Evolutionary conservation across 345 rosid genomes (phyloP).

Genomic region (Psidium guajava): DNA sequence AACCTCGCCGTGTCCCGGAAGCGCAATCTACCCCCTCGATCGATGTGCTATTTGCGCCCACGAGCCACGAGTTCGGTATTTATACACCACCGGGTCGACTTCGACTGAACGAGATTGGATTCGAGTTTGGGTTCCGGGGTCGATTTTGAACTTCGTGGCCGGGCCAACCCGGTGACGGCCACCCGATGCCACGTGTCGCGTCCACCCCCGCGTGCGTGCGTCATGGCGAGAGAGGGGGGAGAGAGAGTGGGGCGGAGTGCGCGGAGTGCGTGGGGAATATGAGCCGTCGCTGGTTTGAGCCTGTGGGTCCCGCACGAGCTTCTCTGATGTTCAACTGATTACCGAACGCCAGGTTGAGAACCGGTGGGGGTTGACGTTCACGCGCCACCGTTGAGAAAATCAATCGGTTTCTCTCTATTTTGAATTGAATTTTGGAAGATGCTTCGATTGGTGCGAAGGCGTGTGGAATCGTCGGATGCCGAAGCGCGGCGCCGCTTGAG

Average conservation of each 20-base stretch:
- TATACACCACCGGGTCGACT: background rate
- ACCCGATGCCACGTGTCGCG: background rate
- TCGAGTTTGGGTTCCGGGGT: background rate
- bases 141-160: background rate
- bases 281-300: background rate
- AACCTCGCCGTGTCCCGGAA: background rate
- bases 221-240: background rate
- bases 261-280: background rate
- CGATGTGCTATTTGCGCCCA: background rate
- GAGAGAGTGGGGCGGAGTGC: no score
- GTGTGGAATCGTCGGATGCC: background rate
- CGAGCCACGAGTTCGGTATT: background rate
- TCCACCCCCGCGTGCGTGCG: background rate
- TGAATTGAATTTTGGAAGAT: background rate
- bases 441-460: background rate
- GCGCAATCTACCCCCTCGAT: background rate
- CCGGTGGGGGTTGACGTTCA: background rate
- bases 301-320: background rate
- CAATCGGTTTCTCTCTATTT: background rate
- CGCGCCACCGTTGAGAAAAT: background rate
- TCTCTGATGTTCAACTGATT: no score
- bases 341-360: background rate
- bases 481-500: background rate
- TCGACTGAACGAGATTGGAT: background rate
- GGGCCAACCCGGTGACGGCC: background rate